Percentiles rank a stretch among this genome's conserved stretches.
Conservation (phyloP, 352 stramenopile species). For the Phytophthora sp. region DNA sequence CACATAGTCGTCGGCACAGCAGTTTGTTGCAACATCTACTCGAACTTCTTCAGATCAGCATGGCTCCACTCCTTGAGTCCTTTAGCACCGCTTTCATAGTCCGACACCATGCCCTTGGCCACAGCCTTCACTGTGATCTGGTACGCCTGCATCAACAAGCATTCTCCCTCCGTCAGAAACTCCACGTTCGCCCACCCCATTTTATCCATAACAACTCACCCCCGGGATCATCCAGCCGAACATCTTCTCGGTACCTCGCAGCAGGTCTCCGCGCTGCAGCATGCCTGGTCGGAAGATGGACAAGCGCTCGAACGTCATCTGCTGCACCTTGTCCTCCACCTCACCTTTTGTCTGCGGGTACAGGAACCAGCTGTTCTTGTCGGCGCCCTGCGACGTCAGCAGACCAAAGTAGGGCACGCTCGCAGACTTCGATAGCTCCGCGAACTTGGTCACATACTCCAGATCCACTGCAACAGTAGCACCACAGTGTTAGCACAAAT, state of each 20-base stretch:
- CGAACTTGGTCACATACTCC: conserved; percentile 68
- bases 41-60: conserved; percentile 61
- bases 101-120: conserved; percentile 69
- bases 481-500: conserved; percentile 16
- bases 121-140: conserved; percentile 58
- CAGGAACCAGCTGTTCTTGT: conserved; percentile 82
- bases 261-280: conserved; percentile 62
- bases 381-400: conserved; percentile 60
- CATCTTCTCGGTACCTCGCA: conserved; percentile 61
- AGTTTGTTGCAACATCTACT: conserved; percentile 23
- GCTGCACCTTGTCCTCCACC: conserved; percentile 68
- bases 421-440: conserved; percentile 50
- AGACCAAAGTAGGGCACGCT: conserved; percentile 69
- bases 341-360: conserved; percentile 83
- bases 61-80: conserved; percentile 59
- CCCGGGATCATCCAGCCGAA: conserved; percentile 53
- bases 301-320: conserved; percentile 57
- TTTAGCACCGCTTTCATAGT: conserved; percentile 62
- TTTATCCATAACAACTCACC: conserved; percentile 39
- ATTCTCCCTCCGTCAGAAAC: too few relatives aligned
- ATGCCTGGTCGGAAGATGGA: conserved; percentile 68
- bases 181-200: too few relatives aligned
- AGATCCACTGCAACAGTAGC: conserved; percentile 58
- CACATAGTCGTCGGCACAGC: too few relatives aligned
- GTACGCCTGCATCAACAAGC: conserved; percentile 20